phyloP scores from a whole-genome alignment of 345 rosid genomes.

The Eucalyptus fibrosa region DNA sequence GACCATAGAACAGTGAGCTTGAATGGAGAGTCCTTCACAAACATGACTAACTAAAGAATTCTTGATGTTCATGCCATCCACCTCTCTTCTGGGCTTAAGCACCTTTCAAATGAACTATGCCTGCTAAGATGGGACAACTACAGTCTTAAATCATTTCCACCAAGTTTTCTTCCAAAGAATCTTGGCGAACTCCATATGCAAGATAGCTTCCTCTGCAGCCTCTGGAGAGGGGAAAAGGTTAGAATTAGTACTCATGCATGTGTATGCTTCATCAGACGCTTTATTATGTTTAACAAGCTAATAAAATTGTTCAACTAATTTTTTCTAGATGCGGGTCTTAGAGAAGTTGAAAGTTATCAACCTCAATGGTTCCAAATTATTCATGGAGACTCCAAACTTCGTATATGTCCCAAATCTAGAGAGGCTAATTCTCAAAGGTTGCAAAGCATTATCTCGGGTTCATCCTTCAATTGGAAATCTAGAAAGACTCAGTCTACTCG shows the following conservation, averaged over 20 bases:
- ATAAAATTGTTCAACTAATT: too few species aligned
- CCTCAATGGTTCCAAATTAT: too few species aligned
- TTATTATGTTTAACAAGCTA: too few species aligned
- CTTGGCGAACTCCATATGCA: background rate
- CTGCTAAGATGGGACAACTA: background rate
- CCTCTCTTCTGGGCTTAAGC: background rate
- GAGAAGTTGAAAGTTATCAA: too few species aligned
- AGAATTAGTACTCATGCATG: background rate
- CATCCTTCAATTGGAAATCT: too few species aligned
- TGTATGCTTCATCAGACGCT: too few species aligned
- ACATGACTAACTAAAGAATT: background rate
- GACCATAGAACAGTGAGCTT: accelerated
- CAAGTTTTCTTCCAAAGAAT: background rate
- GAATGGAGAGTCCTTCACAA: background rate
- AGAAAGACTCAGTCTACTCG: too few species aligned
- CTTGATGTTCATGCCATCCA: background rate
- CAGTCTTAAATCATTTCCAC: background rate
- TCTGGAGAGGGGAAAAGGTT: background rate
- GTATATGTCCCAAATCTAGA: too few species aligned
- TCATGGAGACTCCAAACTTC: too few species aligned
- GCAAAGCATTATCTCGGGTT: too few species aligned
- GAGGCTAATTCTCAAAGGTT: too few species aligned
- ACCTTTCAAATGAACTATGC: background rate
- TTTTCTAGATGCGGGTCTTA: too few species aligned
- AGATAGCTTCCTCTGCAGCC: background rate